Evolutionary conservation across 306 rosid species (phyloP).

Genomic region (Gastrolobium villosum): DNA sequence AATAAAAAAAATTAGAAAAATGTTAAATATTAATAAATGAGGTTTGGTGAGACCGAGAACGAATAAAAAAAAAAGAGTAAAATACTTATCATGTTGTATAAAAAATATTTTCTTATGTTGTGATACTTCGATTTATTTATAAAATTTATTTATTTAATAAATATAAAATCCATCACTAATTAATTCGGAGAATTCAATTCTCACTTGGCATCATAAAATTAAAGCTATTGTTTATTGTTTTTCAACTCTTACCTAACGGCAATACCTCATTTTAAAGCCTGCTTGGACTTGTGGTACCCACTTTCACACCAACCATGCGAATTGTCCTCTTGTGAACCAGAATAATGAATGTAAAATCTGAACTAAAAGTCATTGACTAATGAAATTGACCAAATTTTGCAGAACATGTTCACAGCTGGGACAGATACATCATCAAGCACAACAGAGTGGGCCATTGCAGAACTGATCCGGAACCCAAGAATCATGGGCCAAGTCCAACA

Average conservation of each 20-base stretch:
- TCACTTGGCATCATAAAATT: no score
- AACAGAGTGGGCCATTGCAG: slow-evolving; percentile 81
- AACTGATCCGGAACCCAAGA: slow-evolving; percentile 67
- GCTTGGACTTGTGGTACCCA: not conserved
- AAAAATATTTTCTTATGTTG: no score
- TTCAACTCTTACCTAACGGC: not conserved
- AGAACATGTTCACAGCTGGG: slow-evolving; percentile 82
- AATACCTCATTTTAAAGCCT: not conserved
- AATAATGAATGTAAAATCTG: not conserved
- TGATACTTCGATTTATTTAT: no score
- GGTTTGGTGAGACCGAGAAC: no score
- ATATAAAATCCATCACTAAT: no score
- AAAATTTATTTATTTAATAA: no score
- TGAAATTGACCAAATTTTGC: not conserved
- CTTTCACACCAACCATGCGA: not conserved
- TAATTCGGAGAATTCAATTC: not conserved
- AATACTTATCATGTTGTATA: not conserved
- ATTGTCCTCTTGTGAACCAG: not conserved
- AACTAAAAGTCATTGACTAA: not conserved
- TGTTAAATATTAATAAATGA: no score
- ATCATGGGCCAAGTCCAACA: slow-evolving; percentile 61
- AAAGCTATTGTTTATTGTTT: no score
- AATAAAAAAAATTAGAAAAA: no score
- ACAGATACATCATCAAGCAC: slow-evolving; percentile 90
- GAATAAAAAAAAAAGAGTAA: no score